These are phyloP conservation scores for Chalciporus sphaerocephalus DNA, from an alignment of 768 basidiomycete species.

Conservation along the genomic window DNA sequence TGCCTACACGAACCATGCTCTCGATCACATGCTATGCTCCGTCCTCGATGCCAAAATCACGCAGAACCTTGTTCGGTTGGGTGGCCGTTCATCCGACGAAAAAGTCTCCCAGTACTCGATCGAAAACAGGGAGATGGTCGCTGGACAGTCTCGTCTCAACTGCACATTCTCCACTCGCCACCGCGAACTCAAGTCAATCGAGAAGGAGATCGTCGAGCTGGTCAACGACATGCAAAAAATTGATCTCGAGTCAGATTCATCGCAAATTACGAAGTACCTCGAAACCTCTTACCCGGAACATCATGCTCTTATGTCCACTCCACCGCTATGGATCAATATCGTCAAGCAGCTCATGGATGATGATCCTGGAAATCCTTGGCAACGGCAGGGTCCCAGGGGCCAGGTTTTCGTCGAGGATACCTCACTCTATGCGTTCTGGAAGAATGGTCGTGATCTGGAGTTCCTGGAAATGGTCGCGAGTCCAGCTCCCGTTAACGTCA, in stretches of 20 bases:
- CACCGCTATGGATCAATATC: constrained; percentile 47
- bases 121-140: constrained; percentile 49
- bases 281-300: constrained; percentile 47
- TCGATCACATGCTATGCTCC: constrained; percentile 66
- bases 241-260: constrained; percentile 32
- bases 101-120: constrained; percentile 58
- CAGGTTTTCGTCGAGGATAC: constrained; percentile 18
- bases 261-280: constrained; percentile 41
- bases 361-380: constrained; percentile 31
- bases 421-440: constrained; percentile 52
- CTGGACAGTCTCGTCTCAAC: constrained; percentile 40
- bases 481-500: background rate
- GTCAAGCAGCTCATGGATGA: constrained; percentile 18
- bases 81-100: constrained; percentile 59
- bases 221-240: constrained; percentile 40
- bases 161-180: constrained; percentile 32
- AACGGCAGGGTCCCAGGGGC: constrained; percentile 28
- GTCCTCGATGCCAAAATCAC: constrained; percentile 67
- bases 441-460: constrained; percentile 40
- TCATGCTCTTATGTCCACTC: constrained; percentile 35
- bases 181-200: constrained; percentile 39
- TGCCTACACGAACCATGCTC: constrained; percentile 75
- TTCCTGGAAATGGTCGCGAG: constrained; percentile 35
- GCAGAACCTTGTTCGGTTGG: constrained; percentile 59
- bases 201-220: constrained; percentile 43